phyloP scores from a whole-genome alignment of 148 eudicot species.

The Chenopodium suecicum region DNA sequence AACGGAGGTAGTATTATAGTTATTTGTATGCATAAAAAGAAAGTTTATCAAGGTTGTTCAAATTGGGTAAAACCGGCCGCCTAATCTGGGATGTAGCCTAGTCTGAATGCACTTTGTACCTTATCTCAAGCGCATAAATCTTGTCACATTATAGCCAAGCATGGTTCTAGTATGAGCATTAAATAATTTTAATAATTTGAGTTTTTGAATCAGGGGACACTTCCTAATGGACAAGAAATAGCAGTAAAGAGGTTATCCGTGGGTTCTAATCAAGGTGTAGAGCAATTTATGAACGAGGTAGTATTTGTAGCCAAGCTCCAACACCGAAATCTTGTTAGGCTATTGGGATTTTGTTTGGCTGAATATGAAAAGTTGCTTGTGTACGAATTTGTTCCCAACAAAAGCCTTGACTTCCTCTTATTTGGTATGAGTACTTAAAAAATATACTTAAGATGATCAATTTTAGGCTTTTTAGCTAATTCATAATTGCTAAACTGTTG shows the following conservation, averaged over 20 bases:
- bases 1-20: neutral
- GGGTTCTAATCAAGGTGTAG: conserved; percentile 16
- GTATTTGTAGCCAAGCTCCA: conserved; percentile 28
- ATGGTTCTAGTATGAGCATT: too few species aligned
- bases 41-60: neutral
- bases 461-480: neutral
- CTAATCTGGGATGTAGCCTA: neutral
- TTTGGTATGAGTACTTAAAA: conserved; percentile 12
- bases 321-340: conserved; percentile 26
- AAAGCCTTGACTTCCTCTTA: conserved; percentile 29
- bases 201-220: conserved; percentile 10
- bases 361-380: conserved; percentile 24
- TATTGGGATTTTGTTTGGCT: conserved; percentile 30
- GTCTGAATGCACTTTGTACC: neutral
- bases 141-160: too few species aligned
- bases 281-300: conserved; percentile 27
- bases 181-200: neutral
- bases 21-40: neutral
- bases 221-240: conserved; percentile 21
- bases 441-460: neutral
- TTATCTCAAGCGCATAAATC: neutral
- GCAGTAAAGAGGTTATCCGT: conserved; percentile 20
- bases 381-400: conserved; percentile 29
- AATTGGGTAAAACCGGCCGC: neutral
- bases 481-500: neutral